Evolutionary conservation across 495 filamentous ascomycete species (phyloP), one percentile per base, ranked within the genome.

Genomic region (Penicillium lividum): DNA sequence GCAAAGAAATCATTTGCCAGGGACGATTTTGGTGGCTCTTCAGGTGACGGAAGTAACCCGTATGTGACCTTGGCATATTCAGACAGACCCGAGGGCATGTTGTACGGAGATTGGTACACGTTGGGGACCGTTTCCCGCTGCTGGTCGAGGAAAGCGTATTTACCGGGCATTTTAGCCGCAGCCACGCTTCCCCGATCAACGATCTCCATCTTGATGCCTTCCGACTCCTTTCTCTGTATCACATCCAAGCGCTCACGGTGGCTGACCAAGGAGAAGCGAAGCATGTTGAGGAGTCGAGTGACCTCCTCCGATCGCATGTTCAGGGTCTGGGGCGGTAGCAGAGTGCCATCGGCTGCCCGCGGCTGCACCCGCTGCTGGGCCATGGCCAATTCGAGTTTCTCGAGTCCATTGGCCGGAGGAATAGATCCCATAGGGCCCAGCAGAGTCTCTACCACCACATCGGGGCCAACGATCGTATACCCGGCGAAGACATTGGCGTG

Each of bases 261-360:
- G 49, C 73, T 76, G 18, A 78, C 72, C 51, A 79, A 62, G 13
- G 77, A 79, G 61, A 80, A 80, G 33, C 77, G 77, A 16, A 80
- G 72, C 77, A 80, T 80, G 43, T 76, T 69, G 52, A 80, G 64
- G 18, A 80, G 55, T 18, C 74, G 75, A 30, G 68, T 76, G 53
- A 80, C 77, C 58, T 80, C 77, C 49, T 80, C 77, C 28, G 77
- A 77, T 29, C 75, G 69, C 75, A 77, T 80, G 56, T 80, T 80
- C 45, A 80, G 67, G 33, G 74, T 73, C 58, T 80, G 77, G 42
- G 70, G 66, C 22, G 77, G 72, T 25, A 77, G 62, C 51, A 77
- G 54, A 42, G 77, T 75, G 48, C 75, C 75, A 54, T 80, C 77
- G 15, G 70, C 63, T 29, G 74, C 77, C 49, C 73, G 70, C 1